Conservation (phyloP, 805 yeast genomes). For the Teunomyces atbi region DNA sequence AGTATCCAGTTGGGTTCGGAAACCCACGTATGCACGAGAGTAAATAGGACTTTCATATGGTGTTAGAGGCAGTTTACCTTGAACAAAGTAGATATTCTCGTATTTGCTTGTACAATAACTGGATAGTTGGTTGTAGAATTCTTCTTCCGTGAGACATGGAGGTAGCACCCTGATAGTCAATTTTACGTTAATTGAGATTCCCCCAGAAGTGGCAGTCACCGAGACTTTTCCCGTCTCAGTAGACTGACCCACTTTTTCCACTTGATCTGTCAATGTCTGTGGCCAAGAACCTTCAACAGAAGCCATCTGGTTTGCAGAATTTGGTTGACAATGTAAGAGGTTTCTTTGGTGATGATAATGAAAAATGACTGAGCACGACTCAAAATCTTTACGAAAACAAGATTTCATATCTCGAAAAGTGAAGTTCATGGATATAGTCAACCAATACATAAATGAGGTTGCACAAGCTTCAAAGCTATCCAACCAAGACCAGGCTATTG, state of each 20-base stretch:
- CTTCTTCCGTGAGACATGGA: slow-evolving; percentile 16
- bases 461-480: slow-evolving; percentile 26
- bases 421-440: slow-evolving; percentile 7
- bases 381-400: neutral
- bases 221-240: neutral
- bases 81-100: slow-evolving; percentile 13
- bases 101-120: slow-evolving; percentile 8
- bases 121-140: slow-evolving; percentile 19
- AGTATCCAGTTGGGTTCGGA: slow-evolving; percentile 9
- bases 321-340: neutral
- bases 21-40: slow-evolving; percentile 18
- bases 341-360: neutral
- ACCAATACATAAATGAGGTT: slow-evolving; percentile 26
- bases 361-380: neutral
- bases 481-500: slow-evolving; percentile 17
- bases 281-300: neutral
- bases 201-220: neutral
- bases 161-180: slow-evolving; percentile 23
- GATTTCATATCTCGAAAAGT: neutral
- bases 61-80: slow-evolving; percentile 15
- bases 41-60: slow-evolving; percentile 18
- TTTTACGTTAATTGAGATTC: slow-evolving; percentile 1
- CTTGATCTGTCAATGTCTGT: neutral
- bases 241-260: neutral
- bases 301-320: slow-evolving; percentile 1